These are phyloP conservation scores for Tuber brumale DNA, from an alignment of 495 filamentous ascomycete species.

Conservation along the genomic window DNA sequence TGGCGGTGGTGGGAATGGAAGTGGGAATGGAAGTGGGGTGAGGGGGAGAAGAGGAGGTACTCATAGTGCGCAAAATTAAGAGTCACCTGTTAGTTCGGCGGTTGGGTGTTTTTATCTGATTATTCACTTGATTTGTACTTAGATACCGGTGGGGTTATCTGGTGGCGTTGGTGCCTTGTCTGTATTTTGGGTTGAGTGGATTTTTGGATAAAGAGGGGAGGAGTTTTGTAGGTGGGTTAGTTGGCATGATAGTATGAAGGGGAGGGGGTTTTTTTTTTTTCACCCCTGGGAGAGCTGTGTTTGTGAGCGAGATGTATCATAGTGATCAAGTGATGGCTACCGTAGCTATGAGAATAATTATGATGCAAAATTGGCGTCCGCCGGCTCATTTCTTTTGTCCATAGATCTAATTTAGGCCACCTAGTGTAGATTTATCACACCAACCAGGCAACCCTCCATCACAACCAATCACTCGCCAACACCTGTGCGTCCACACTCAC, in stretches of 20 bases:
- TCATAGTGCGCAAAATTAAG: not conserved
- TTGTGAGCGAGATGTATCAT: not conserved
- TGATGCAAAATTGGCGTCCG: not conserved
- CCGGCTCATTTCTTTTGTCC: not conserved
- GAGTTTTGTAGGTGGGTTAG: not conserved
- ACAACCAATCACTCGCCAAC: not conserved
- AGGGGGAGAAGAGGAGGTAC: conserved; percentile 9
- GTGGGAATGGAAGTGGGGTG: conserved; percentile 20
- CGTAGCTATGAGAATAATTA: not conserved
- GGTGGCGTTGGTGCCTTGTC: conserved; percentile 1
- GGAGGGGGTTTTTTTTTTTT: not conserved
- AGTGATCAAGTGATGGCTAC: not conserved
- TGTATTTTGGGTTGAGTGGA: conserved; percentile 1
- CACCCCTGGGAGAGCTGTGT: not conserved
- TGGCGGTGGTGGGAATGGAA: conserved; percentile 34
- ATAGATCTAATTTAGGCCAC: not conserved
- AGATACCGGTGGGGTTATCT: conserved; percentile 1
- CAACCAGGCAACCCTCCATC: not conserved
- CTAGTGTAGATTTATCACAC: not conserved
- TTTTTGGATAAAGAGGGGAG: not conserved
- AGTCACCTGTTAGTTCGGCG: not conserved
- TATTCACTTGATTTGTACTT: conserved; percentile 9
- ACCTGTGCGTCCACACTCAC: not conserved
- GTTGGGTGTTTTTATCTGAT: conserved; percentile 14
- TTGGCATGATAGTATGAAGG: not conserved